Percentiles rank a stretch among this genome's conserved stretches.
Conservation (phyloP, 2,329 filamentous ascomycete genomes). For the Neonectria hederae region DNA sequence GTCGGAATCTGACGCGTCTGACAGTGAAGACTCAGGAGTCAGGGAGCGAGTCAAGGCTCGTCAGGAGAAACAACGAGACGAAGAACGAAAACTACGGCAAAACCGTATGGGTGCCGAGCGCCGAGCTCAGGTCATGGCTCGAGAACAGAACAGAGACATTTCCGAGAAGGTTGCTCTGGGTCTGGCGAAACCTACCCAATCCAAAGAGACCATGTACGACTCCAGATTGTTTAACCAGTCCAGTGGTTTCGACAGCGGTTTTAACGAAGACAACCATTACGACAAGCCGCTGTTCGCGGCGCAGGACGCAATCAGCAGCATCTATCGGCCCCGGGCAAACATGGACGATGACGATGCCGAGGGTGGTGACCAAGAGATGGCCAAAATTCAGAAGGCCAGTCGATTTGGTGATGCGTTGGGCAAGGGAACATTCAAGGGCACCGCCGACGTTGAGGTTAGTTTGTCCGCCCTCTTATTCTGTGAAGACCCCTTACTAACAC, state of each 20-base stretch:
- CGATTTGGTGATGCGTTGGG: conserved; percentile 89
- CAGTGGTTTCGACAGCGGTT: conserved; percentile 87
- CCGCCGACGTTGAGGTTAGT: conserved; percentile 80
- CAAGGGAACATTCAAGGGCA: conserved; percentile 89
- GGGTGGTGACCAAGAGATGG: conserved; percentile 83
- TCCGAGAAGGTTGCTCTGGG: conserved; percentile 96
- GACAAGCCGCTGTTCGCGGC: conserved; percentile 97
- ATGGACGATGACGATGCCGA: conserved; percentile 82
- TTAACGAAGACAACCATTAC: conserved; percentile 98
- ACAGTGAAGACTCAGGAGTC: conserved; percentile 74
- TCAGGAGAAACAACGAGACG: conserved; percentile 80
- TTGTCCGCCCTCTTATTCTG: neutral
- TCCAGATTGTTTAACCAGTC: conserved; percentile 94
- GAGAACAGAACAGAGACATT: conserved; percentile 96
- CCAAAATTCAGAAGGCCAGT: conserved; percentile 84
- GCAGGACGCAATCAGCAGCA: conserved; percentile 92
- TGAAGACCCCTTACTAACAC: conserved; percentile 43
- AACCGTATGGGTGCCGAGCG: conserved; percentile 96
- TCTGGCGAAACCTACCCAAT: conserved; percentile 92
- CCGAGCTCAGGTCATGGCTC: conserved; percentile 88
- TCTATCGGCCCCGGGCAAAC: conserved; percentile 84
- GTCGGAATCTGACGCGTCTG: conserved; percentile 58
- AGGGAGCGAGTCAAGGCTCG: conserved; percentile 81
- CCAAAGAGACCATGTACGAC: conserved; percentile 95
- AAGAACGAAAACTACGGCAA: conserved; percentile 89